Base-by-base conservation (phyloP, 2,329 filamentous ascomycete genomes). In the Pseudogymnoascus sp. region DNA sequence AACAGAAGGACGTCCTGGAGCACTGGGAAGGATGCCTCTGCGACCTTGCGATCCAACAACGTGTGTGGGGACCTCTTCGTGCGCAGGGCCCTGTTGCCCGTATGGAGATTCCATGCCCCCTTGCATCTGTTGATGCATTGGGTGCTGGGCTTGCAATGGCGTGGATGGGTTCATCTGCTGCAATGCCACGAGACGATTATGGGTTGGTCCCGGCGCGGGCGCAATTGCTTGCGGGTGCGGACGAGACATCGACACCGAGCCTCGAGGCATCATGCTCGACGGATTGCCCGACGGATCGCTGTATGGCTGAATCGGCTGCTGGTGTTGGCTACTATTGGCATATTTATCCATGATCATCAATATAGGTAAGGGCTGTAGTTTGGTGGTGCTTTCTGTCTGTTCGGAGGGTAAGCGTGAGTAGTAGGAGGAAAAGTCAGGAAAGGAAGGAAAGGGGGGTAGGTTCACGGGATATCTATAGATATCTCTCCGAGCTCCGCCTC, bases 21-120 rank as follows among this genome's bases (percentile, higher is more conserved):
- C 92, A 71, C 92, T 96, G 15, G 93, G 93, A 66, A 97, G 78
- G 40, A 97, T 96, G 60, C 93, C 93, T 69, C 93, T 86, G 67
- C 93, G 87, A 65, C 93, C 93, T 78, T 97, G 93, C 28, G 93
- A 96, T 62, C 93, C 93, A 63, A 97, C 93, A 60, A 97, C 93
- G 73, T 97, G 93, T 33, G 91, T 95, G 15, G 90, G 90, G 71
- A 87, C 85, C 11, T 87, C 85, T 35, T 76, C 77, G 59, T 84
- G 72, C 81, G 87, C 84, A 69, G 84, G 75, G 65, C 78, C 78
- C 66, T 83, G 82, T 63, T 81, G 80, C 62, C 81, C 83, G 70
- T 88, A 89, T 5, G 86, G 83, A 36, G 83, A 84, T 17, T 76
- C 76, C 70, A 86, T 78, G 38, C 81, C 81, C 8, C 79, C 78